phyloP scores from a whole-genome alignment of 495 filamentous ascomycete species.

The Aspergillus diversus region DNA sequence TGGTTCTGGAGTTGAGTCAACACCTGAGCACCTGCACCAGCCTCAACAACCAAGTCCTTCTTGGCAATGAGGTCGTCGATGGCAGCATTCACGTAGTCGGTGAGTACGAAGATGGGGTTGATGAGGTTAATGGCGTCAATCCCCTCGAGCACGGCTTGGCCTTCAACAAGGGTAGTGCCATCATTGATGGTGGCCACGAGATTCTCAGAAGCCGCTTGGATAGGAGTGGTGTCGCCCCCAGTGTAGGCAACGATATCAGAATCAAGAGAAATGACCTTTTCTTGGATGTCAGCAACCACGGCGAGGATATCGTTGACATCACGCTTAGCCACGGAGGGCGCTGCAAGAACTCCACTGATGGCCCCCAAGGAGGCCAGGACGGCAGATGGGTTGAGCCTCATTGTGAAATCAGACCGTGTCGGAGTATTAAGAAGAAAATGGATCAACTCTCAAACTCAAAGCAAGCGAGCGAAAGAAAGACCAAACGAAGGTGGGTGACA shows the following conservation, averaged over 20 bases:
- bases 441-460: too few species aligned
- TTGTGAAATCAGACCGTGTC: too few species aligned
- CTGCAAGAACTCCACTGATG: too few species aligned
- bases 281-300: constrained; percentile 32
- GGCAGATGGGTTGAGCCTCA: too few species aligned
- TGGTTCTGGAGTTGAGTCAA: constrained; percentile 31
- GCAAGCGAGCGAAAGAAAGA: too few species aligned
- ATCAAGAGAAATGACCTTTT: constrained; percentile 37
- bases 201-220: constrained; percentile 33
- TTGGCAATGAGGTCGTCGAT: constrained; percentile 38
- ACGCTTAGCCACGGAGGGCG: constrained; percentile 30
- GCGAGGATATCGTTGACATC: constrained; percentile 37
- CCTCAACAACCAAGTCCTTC: constrained; percentile 38
- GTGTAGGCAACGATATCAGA: constrained; percentile 39
- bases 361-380: too few species aligned
- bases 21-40: constrained; percentile 32
- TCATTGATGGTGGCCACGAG: constrained; percentile 35
- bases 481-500: too few species aligned
- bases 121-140: constrained; percentile 37
- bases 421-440: too few species aligned
- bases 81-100: constrained; percentile 30
- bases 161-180: constrained; percentile 18
- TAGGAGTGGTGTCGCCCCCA: constrained; percentile 29
- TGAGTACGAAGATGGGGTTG: constrained; percentile 34
- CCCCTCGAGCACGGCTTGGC: constrained; percentile 19